These are phyloP conservation scores for Paraconiothyrium brasiliense DNA, from an alignment of 2,329 filamentous ascomycete species.

Conservation along the genomic window DNA sequence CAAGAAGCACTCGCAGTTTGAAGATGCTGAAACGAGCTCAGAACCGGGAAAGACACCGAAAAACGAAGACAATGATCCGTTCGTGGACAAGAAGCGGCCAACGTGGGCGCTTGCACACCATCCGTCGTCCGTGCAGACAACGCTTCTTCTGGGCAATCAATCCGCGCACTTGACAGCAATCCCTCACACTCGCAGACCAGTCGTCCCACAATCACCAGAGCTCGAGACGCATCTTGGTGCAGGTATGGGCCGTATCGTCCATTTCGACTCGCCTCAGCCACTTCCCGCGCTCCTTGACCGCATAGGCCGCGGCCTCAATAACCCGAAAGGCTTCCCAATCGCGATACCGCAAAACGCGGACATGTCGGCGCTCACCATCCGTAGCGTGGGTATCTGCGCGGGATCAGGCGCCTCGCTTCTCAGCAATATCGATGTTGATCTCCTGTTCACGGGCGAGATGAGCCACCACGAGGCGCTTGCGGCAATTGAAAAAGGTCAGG, in stretches of 20 bases:
- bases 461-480: conserved; percentile 91
- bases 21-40: conserved; percentile 13
- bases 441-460: conserved; percentile 92
- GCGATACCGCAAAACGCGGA: conserved; percentile 69
- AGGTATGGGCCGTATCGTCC: conserved; percentile 69
- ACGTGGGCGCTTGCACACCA: conserved; percentile 59
- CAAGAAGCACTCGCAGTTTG: conserved; percentile 32
- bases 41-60: conserved; percentile 17
- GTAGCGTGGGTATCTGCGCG: conserved; percentile 84
- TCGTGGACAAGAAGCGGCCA: conserved; percentile 50
- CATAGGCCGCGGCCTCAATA: conserved; percentile 70
- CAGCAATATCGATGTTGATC: conserved; percentile 73
- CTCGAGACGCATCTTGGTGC: conserved; percentile 57
- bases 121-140: conserved; percentile 53
- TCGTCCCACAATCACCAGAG: conserved; percentile 58
- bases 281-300: conserved; percentile 68
- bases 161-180: conserved; percentile 26
- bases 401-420: conserved; percentile 86
- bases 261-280: conserved; percentile 62
- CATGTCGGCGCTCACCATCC: conserved; percentile 66
- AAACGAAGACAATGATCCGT: conserved; percentile 46
- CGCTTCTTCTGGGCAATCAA: conserved; percentile 45
- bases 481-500: conserved; percentile 83
- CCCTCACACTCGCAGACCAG: conserved; percentile 62
- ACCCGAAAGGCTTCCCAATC: conserved; percentile 71